phyloP scores from a whole-genome alignment of 495 filamentous ascomycete genomes.

The Penicillium herquei region DNA sequence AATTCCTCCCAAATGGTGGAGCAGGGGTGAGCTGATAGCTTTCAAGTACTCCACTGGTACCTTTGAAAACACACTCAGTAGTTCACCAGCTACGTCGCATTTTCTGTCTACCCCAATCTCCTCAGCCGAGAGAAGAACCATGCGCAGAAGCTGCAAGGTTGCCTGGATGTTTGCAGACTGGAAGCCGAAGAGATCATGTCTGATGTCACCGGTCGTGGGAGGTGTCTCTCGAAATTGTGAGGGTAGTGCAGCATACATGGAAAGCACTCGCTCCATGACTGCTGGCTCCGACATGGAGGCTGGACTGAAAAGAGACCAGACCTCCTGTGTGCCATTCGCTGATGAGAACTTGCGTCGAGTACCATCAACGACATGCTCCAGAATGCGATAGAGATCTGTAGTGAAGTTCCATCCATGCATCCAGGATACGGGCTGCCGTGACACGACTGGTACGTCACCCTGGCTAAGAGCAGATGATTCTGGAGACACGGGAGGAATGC shows the following conservation, averaged over 20 bases:
- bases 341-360: conserved; percentile 27
- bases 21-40: conserved; percentile 50
- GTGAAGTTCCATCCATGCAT: conserved; percentile 53
- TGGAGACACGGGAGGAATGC: conserved; percentile 18
- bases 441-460: conserved; percentile 9
- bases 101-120: conserved; percentile 42
- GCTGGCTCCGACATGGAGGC: conserved; percentile 26
- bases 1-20: conserved; percentile 51
- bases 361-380: conserved; percentile 45
- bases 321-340: conserved; percentile 27
- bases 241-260: conserved; percentile 40
- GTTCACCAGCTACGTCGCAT: conserved; percentile 47
- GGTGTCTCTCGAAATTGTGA: conserved; percentile 36
- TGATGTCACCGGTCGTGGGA: conserved; percentile 29
- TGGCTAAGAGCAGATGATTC: conserved; percentile 5
- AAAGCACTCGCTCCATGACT: conserved; percentile 39
- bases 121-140: conserved; percentile 45
- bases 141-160: conserved; percentile 49
- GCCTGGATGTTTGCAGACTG: conserved; percentile 55
- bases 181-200: conserved; percentile 43
- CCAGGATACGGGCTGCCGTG: conserved; percentile 35
- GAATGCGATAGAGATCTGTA: conserved; percentile 49
- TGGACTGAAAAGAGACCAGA: conserved; percentile 27
- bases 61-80: conserved; percentile 44
- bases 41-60: conserved; percentile 45